These are phyloP conservation scores for Apostasia shenzhenica DNA, from an alignment of 106 monocot species.

Conservation along the genomic window DNA sequence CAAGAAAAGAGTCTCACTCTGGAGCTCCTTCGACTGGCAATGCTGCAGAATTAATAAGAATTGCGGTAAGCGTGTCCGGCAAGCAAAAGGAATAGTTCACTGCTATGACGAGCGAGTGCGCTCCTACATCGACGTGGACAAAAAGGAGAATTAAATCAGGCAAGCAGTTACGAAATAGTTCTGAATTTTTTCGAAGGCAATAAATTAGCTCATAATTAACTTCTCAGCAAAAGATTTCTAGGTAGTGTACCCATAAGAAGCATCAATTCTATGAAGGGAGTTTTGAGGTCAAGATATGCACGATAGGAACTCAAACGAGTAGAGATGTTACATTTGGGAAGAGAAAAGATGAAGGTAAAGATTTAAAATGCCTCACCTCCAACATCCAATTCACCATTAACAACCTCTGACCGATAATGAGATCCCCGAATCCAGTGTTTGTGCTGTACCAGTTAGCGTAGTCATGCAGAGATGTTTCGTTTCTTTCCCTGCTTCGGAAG, in stretches of 20 bases:
- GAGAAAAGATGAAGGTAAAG: background rate
- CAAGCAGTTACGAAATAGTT: no score
- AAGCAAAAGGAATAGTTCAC: no score
- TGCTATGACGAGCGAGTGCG: background rate
- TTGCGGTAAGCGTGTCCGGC: no score
- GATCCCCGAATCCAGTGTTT: slow-evolving; percentile 25
- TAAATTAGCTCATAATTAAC: no score
- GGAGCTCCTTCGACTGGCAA: slow-evolving; percentile 38
- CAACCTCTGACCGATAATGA: slow-evolving; percentile 56
- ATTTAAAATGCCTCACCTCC: slow-evolving; percentile 38
- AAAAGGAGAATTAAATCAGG: no score
- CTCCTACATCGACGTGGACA: no score
- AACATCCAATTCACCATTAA: slow-evolving; percentile 89
- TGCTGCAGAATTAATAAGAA: slow-evolving; percentile 29
- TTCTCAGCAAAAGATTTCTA: no score
- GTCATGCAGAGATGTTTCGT: slow-evolving; percentile 23
- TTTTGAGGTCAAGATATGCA: no score
- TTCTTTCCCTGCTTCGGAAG: slow-evolving; percentile 66
- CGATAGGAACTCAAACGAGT: no score
- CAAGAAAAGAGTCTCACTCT: slow-evolving; percentile 75
- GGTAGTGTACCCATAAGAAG: no score
- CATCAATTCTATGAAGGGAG: no score
- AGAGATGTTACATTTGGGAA: background rate
- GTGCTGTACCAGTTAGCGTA: slow-evolving; percentile 35
- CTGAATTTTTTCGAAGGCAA: no score